phyloP scores from a whole-genome alignment of 495 filamentous ascomycete genomes.

The Tetracladium marchalianum region DNA sequence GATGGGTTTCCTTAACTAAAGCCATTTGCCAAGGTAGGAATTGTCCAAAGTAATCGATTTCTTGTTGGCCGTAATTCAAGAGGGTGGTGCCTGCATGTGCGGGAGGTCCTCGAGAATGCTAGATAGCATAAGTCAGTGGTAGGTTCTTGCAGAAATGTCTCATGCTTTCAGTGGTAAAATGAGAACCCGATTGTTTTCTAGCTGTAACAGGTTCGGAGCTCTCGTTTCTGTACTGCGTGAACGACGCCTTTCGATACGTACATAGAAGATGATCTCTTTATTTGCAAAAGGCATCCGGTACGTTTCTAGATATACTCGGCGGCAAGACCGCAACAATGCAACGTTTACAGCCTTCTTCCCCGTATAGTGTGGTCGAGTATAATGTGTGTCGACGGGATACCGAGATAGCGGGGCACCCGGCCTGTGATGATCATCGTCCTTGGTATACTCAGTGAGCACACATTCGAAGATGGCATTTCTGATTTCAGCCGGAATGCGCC shows the following conservation, averaged over 20 bases:
- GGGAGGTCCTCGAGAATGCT: background rate
- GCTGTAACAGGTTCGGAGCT: too few relatives aligned
- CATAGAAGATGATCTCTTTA: conserved; percentile 15
- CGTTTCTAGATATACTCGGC: conserved; percentile 16
- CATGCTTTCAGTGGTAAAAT: too few relatives aligned
- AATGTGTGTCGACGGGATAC: conserved; percentile 3
- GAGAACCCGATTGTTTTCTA: too few relatives aligned
- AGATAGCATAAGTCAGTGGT: background rate
- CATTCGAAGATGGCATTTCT: conserved; percentile 14
- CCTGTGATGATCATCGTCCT: background rate
- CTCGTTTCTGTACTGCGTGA: too few relatives aligned
- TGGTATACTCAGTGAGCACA: conserved; percentile 10
- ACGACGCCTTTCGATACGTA: too few relatives aligned
- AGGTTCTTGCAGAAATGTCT: background rate
- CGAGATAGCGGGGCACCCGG: background rate
- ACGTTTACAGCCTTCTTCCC: conserved; percentile 6
- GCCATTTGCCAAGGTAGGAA: conserved; percentile 10
- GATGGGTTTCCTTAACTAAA: conserved; percentile 11
- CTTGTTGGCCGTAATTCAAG: background rate
- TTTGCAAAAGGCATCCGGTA: conserved; percentile 7
- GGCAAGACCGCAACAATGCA: conserved; percentile 15
- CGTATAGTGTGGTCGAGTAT: conserved; percentile 11
- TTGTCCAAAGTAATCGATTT: conserved; percentile 1
- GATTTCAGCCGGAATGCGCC: conserved; percentile 16
- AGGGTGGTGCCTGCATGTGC: background rate